Base-by-base conservation (phyloP, 495 filamentous ascomycete genomes). In the Aspergillus cavernicola region DNA sequence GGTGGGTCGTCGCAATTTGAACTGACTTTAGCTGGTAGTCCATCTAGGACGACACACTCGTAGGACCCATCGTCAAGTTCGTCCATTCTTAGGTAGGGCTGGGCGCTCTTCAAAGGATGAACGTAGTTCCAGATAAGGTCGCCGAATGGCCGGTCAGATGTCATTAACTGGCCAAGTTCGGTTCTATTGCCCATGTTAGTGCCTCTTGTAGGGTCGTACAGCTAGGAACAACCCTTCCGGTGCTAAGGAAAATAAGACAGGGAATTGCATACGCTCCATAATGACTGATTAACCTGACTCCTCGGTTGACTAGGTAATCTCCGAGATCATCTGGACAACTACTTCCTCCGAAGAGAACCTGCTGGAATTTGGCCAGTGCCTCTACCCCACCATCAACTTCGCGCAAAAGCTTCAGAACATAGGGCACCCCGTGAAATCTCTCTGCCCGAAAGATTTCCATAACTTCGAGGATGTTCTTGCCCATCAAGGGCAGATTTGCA, bases 71-170 rank as follows among this genome's bases (percentile, higher is more conserved):
- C 72, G 0, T 68, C 72, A 31, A 74, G 71, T 32, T 69, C 60
- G 43, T 83, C 78, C 62, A 88, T 86, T 0, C 62, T 44, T 4
- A 84, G 56, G 22, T 62, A 59, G 3, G 64, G 55, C 0, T 69
- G 60, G 6, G 70, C 59, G 1, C 53, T 57, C 0, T 65, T 54
- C 33, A 61, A 56, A 1, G 67, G 59, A 11, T 85, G 75, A 23
- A 88, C 71, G 52, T 86, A 87, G 50, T 87, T 75, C 84, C 84
- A 88, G 6, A 80, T 74, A 28, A 67, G 78, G 53, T 88, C 85
- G 2, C 51, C 59, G 0, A 55, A 38, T 0, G 55, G 41, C 8
- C 71, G 61, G 32, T 73, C 71, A 1, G 78, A 82, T 22, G 74
- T 81, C 76, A 83, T 79, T 11, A 83, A 63, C 40, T 78, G 75